Conservation (phyloP, 1,284 basidiomycete genomes). For the Moesziomyces aphidis region DNA sequence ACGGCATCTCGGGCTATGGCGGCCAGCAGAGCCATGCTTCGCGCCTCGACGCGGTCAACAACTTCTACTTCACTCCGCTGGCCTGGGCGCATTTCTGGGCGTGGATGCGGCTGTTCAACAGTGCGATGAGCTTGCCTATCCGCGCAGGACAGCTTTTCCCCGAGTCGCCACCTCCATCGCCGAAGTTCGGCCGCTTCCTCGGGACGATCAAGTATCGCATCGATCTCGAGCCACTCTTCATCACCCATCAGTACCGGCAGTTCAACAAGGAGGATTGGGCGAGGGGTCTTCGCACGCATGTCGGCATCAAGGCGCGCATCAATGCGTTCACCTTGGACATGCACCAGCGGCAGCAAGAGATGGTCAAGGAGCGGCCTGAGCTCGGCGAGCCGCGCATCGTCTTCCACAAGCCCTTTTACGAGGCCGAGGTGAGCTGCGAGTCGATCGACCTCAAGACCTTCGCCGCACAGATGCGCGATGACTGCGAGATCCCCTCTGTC, state of each 20-base stretch:
- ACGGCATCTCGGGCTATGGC: conserved; percentile 58
- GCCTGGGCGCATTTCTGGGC: conserved; percentile 90
- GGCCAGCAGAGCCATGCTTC: conserved; percentile 14
- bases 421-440: conserved; percentile 86
- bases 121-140: conserved; percentile 83
- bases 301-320: conserved; percentile 86
- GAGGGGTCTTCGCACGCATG: conserved; percentile 80
- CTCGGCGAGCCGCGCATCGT: conserved; percentile 69
- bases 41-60: conserved; percentile 71
- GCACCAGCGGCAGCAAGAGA: conserved; percentile 91
- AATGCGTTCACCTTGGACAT: conserved; percentile 87
- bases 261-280: conserved; percentile 80
- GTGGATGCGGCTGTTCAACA: conserved; percentile 89
- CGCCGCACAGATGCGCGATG: conserved; percentile 76
- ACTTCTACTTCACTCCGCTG: conserved; percentile 87
- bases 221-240: conserved; percentile 80
- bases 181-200: conserved; percentile 88
- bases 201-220: conserved; percentile 94
- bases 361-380: conserved; percentile 68
- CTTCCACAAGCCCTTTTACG: conserved; percentile 86
- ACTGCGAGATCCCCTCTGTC: conserved; percentile 32
- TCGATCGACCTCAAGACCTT: conserved; percentile 83
- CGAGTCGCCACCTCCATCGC: conserved; percentile 77
- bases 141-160: conserved; percentile 87
- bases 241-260: conserved; percentile 89